Percentiles rank a stretch among this genome's conserved stretches.
Evolutionary conservation across 2,329 filamentous ascomycete genomes (phyloP).

Genomic region (Fusarium oxysporum): DNA sequence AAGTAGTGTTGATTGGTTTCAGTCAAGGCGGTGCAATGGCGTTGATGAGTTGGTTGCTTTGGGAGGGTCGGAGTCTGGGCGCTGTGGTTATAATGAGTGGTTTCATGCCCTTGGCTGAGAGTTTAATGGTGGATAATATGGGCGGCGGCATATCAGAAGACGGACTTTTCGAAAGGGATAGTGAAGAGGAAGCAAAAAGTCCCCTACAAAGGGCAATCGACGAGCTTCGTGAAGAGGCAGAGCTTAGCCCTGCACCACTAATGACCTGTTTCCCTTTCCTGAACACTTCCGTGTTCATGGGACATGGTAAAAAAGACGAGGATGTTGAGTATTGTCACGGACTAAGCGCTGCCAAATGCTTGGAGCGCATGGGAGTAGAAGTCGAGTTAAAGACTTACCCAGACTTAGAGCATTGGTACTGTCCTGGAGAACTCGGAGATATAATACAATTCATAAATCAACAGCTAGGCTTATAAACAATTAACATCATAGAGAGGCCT

Average conservation of each 20-base stretch:
- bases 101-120: slow-evolving; percentile 56
- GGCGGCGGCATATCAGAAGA: slow-evolving; percentile 6
- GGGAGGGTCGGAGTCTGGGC: slow-evolving; percentile 55
- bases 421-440: slow-evolving; percentile 54
- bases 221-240: slow-evolving; percentile 47
- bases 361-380: slow-evolving; percentile 51
- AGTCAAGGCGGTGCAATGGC: slow-evolving; percentile 66
- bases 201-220: slow-evolving; percentile 38
- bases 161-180: slow-evolving; percentile 37
- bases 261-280: slow-evolving; percentile 26
- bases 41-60: slow-evolving; percentile 56
- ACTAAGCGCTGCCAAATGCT: slow-evolving; percentile 46
- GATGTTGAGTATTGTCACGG: slow-evolving; percentile 55
- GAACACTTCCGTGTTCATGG: slow-evolving; percentile 57
- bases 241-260: slow-evolving; percentile 26
- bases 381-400: slow-evolving; percentile 55
- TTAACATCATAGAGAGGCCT: neutral
- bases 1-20: slow-evolving; percentile 61
- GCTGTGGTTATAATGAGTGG: slow-evolving; percentile 59
- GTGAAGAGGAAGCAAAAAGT: neutral
- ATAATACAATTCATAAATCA: slow-evolving; percentile 49
- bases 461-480: neutral
- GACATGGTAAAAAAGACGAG: slow-evolving; percentile 57
- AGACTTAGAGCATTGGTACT: slow-evolving; percentile 60
- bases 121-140: slow-evolving; percentile 40